Percentiles rank a stretch among this genome's conserved stretches.
These are phyloP conservation scores for Trametes elegans DNA, from an alignment of 768 basidiomycete species.

Conservation along the genomic window DNA sequence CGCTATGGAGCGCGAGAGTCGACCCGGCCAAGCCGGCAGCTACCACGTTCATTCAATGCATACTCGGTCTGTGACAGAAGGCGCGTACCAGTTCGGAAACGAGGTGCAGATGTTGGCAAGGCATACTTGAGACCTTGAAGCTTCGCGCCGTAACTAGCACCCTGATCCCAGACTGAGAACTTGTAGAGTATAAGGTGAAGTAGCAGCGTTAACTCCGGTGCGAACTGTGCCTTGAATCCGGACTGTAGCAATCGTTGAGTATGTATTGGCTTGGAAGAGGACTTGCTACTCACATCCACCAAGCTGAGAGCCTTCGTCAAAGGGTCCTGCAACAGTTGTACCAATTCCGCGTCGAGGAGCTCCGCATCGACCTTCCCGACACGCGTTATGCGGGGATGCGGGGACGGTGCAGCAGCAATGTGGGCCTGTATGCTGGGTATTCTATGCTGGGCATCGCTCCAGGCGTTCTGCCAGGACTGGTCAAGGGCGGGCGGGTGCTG, in stretches of 20 bases:
- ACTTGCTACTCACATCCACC: constrained; percentile 51
- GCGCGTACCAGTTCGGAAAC: constrained; percentile 31
- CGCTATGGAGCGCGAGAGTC: constrained; percentile 62
- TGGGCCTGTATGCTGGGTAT: constrained; percentile 47
- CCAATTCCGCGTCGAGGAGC: constrained; percentile 85
- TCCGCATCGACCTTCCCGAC: constrained; percentile 93
- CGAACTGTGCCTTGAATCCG: constrained; percentile 57
- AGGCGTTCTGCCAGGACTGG: constrained; percentile 56
- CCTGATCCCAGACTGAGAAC: constrained; percentile 77
- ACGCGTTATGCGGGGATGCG: constrained; percentile 55
- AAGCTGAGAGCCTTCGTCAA: constrained; percentile 66
- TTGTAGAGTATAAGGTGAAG: constrained; percentile 76
- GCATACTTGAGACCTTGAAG: constrained; percentile 75
- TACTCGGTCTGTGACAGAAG: constrained; percentile 1
- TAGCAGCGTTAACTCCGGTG: constrained; percentile 71
- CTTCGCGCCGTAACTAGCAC: constrained; percentile 80
- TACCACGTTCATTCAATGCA: constrained; percentile 29
- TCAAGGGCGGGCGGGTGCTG: constrained; percentile 12
- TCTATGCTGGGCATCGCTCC: constrained; percentile 57
- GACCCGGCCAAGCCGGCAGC: constrained; percentile 65
- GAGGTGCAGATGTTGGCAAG: constrained; percentile 15
- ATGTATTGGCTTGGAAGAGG: neutral
- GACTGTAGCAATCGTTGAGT: constrained; percentile 37
- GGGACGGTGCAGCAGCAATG: constrained; percentile 32
- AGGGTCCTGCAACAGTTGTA: constrained; percentile 80